Base-by-base conservation (phyloP, 1,139 yeast species). In the Meyerozyma guilliermondii region DNA sequence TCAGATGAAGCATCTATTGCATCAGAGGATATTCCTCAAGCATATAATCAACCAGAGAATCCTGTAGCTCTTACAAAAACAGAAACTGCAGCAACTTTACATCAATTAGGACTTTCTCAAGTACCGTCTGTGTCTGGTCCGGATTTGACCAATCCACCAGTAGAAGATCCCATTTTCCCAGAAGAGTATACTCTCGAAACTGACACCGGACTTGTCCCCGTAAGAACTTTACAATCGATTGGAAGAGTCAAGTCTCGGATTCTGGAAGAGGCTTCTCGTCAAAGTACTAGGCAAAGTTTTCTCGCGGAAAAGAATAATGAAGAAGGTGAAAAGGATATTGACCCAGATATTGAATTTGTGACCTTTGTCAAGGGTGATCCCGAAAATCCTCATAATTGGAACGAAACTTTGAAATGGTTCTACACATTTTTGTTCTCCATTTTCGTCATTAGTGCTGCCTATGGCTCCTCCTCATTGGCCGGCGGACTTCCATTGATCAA, bases 181-280 rank as follows among this genome's bases (percentile, higher is more conserved):
- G 96, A 88, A 68, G 96, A 88, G 62, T 88, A 86, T 61, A 84
- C 89, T 7, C 54, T 88, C 59, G 96, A 88, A 68, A 88, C 96
- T 1, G 74, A 76, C 41, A 86, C 96, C 5, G 96, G 96, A 50
- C 71, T 88, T 44, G 96, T 88, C 7, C 91, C 88, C 2, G 86
- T 83, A 3, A 69, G 79, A 37, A 83, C 95, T 0, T 69, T 88
- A 53, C 85, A 79, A 40, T 70, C 76, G 5, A 48, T 85, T 38
- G 94, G 94, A 36, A 76, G 94, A 68, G 58, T 69, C 1, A 65
- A 69, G 42, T 39, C 11, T 30, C 46, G 1, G 4, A 26, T 14
- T 23, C 27, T 14, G 31, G 41, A 17, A 37, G 24, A 29, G 13
- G 35, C 18, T 11, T 20, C 28, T 6, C 13, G 28, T 2, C 13